Percentiles rank a stretch among this genome's conserved stretches.
Conservation (phyloP, 495 filamentous ascomycete species). For the Chlorociboria aeruginascens region DNA sequence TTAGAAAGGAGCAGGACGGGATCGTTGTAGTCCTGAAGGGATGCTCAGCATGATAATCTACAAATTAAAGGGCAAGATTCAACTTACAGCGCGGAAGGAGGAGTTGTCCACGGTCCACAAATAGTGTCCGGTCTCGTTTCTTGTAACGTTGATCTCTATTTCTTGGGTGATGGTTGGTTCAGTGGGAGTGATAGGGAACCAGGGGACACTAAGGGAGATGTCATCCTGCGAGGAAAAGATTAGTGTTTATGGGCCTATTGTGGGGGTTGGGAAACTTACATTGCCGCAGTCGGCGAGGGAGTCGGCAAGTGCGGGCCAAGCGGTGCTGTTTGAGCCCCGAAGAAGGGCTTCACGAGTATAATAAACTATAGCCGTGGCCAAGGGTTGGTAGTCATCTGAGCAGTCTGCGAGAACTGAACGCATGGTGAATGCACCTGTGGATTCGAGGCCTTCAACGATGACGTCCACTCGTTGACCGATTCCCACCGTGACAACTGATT, state of each 20-base stretch:
- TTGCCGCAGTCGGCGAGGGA: conserved; percentile 6
- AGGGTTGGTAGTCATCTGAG: conserved; percentile 28
- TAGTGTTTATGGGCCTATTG: too few species aligned
- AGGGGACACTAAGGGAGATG: not conserved
- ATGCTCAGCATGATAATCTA: too few species aligned
- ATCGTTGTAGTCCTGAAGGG: conserved; percentile 48
- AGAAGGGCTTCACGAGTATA: conserved; percentile 22
- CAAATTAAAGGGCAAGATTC: too few species aligned
- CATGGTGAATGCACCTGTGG: conserved; percentile 45
- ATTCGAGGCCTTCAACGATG: conserved; percentile 23
- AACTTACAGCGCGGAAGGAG: conserved; percentile 38
- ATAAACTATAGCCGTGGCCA: conserved; percentile 36
- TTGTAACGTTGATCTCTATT: not conserved
- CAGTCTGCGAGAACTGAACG: conserved; percentile 16
- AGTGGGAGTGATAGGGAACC: not conserved
- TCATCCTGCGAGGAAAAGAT: too few species aligned
- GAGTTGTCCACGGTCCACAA: not conserved
- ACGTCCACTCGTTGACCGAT: conserved; percentile 58
- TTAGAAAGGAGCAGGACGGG: conserved; percentile 42
- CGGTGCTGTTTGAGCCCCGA: conserved; percentile 1
- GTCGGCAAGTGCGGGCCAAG: conserved; percentile 9
- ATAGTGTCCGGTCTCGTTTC: not conserved
- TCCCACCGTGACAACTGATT: conserved; percentile 4
- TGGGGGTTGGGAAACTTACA: not conserved
- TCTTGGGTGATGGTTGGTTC: not conserved